phyloP scores from a whole-genome alignment of 2,329 filamentous ascomycete species.

The Dryadomyces quercus-mongolicae region DNA sequence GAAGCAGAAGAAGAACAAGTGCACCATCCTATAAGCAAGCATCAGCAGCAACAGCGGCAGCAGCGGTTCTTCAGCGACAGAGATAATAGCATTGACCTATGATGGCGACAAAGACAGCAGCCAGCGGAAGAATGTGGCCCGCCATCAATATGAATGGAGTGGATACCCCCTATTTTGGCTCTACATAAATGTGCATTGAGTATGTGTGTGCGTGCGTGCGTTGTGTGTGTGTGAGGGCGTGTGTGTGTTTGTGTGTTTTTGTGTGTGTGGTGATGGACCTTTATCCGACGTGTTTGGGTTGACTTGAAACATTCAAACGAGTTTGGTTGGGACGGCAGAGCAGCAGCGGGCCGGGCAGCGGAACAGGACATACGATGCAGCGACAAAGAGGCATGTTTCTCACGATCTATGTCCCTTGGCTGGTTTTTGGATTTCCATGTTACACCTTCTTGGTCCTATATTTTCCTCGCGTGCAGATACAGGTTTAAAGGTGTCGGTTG shows the following conservation, averaged over 20 bases:
- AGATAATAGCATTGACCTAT: not conserved
- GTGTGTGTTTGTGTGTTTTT: not conserved
- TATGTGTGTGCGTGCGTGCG: not conserved
- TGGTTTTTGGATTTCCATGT: constrained; percentile 1
- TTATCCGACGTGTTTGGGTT: not conserved
- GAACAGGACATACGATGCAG: not conserved
- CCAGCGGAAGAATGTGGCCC: not conserved
- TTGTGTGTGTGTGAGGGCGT: not conserved
- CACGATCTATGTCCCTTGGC: not conserved
- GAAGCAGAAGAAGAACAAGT: constrained; percentile 55
- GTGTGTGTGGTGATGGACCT: not conserved
- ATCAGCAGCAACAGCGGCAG: not conserved
- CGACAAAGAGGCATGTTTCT: not conserved
- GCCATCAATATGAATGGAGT: constrained; percentile 10
- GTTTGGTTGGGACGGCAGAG: not conserved
- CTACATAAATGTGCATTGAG: constrained; percentile 2
- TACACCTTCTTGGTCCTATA: not conserved
- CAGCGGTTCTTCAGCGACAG: not conserved
- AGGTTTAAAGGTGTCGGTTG: constrained; percentile 10
- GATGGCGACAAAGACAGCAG: not conserved
- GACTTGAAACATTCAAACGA: not conserved
- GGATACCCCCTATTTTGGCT: constrained; percentile 13
- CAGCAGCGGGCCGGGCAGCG: not conserved
- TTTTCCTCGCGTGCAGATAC: constrained; percentile 8
- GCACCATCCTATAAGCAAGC: constrained; percentile 55